Percentiles rank a stretch among this genome's conserved stretches.
phyloP scores from a whole-genome alignment of 768 basidiomycete genomes.

The Suillus lakei region DNA sequence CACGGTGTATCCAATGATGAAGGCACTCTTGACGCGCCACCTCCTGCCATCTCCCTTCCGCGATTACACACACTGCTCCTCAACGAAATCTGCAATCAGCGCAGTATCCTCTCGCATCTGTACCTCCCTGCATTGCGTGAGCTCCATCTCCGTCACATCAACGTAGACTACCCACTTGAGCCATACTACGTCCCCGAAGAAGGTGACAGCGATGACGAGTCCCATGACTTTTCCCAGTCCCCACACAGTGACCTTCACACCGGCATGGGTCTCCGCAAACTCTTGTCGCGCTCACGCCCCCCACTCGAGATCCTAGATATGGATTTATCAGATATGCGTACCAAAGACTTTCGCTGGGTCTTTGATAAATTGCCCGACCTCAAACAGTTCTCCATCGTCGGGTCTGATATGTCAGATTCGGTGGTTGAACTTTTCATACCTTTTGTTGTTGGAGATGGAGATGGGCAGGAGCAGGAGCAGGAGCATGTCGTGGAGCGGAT shows the following conservation, averaged over 20 bases:
- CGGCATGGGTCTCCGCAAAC: conserved; percentile 76
- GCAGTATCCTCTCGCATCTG: conserved; percentile 68
- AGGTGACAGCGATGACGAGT: conserved; percentile 79
- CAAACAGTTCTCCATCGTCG: conserved; percentile 73
- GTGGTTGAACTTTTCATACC: conserved; percentile 67
- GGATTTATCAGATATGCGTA: conserved; percentile 85
- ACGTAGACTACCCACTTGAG: conserved; percentile 54
- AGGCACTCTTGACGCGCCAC: conserved; percentile 28
- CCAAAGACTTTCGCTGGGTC: conserved; percentile 75
- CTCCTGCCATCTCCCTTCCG: conserved; percentile 57
- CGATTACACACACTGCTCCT: conserved; percentile 61
- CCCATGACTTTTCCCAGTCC: conserved; percentile 74
- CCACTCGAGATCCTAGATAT: conserved; percentile 71
- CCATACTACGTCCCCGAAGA: conserved; percentile 48
- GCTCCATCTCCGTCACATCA: conserved; percentile 69
- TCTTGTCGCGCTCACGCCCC: conserved; percentile 64
- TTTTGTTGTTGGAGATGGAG: conserved; percentile 13
- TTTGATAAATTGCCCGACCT: conserved; percentile 60
- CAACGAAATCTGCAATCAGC: conserved; percentile 62
- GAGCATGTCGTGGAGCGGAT: conserved; percentile 16
- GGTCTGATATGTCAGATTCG: conserved; percentile 80
- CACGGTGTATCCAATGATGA: conserved; percentile 58
- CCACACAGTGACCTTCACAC: conserved; percentile 79
- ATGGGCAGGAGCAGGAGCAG: conserved; percentile 5
- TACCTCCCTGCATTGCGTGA: conserved; percentile 61